These are phyloP conservation scores for thale cress (Arabidopsis thaliana) DNA, from an alignment of 345 rosid species.

Conservation along the genomic window DNA sequence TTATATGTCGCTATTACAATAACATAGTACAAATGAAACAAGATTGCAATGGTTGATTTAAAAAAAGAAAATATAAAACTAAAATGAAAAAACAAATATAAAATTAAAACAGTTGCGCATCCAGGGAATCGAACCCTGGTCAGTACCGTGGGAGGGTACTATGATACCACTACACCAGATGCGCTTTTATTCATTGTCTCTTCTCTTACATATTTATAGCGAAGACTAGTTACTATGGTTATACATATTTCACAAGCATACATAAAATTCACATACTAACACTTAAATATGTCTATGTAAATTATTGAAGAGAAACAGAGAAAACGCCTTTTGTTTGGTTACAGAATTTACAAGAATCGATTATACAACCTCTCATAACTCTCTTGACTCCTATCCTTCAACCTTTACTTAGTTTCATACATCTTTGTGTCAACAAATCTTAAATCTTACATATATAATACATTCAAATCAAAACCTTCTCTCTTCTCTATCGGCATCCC, in stretches of 20 bases:
- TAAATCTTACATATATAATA: slow-evolving; percentile 2
- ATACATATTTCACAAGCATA: background rate
- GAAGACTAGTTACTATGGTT: background rate
- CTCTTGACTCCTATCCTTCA: slow-evolving; percentile 24
- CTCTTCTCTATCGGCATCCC: slow-evolving; percentile 40
- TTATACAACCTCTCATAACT: slow-evolving; percentile 28
- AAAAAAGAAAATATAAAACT: background rate
- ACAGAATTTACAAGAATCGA: slow-evolving; percentile 34
- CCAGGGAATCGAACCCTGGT: slow-evolving; percentile 99
- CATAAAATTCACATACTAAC: background rate
- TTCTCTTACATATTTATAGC: background rate
- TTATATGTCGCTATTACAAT: too few relatives aligned
- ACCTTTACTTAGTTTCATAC: slow-evolving; percentile 17
- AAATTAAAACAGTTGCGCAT: slow-evolving; percentile 53
- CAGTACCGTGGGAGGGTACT: slow-evolving; percentile 99
- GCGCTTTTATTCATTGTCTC: slow-evolving; percentile 42
- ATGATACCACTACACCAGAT: slow-evolving; percentile 97
- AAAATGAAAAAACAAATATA: background rate
- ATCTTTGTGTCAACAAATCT: slow-evolving; percentile 35
- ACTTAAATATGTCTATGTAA: background rate
- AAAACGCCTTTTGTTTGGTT: slow-evolving; percentile 24
- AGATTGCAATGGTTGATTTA: background rate
- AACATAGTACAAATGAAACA: background rate
- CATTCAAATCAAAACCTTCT: background rate
- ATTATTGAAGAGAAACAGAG: background rate